phyloP scores from a whole-genome alignment of 2,329 filamentous ascomycete species.

The Paraphoma chrysanthemicola region DNA sequence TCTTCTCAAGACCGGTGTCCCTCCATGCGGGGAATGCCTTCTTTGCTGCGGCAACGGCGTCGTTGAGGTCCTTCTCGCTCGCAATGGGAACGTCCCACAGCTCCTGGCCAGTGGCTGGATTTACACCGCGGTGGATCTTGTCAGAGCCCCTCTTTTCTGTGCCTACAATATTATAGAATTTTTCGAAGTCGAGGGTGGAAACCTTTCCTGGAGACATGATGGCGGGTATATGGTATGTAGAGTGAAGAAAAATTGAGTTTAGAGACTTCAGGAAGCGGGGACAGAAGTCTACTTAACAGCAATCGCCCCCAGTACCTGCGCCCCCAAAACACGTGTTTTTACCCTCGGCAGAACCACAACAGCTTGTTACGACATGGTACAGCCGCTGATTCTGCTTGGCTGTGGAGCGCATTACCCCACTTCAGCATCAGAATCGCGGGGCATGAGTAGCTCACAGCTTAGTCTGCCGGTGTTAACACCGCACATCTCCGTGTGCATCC shows the following conservation, averaged over 20 bases:
- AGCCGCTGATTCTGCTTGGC: slow-evolving; percentile 8
- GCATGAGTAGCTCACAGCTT: slow-evolving; percentile 9
- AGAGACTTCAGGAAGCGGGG: too few species aligned
- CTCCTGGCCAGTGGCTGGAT: slow-evolving; percentile 58
- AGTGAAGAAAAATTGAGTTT: neutral
- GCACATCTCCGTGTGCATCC: neutral
- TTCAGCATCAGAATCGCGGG: slow-evolving; percentile 21
- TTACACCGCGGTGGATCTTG: slow-evolving; percentile 55
- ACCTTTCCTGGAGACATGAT: slow-evolving; percentile 57
- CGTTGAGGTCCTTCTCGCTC: slow-evolving; percentile 58
- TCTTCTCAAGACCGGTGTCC: slow-evolving; percentile 40
- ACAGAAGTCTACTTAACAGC: too few species aligned
- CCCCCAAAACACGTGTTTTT: neutral
- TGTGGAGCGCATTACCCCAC: slow-evolving; percentile 18
- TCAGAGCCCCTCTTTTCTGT: slow-evolving; percentile 55
- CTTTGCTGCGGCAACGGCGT: slow-evolving; percentile 57
- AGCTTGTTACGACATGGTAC: neutral
- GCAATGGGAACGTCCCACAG: slow-evolving; percentile 60
- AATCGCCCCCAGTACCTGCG: neutral
- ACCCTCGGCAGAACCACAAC: slow-evolving; percentile 7
- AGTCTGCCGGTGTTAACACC: neutral
- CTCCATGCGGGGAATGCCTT: slow-evolving; percentile 58
- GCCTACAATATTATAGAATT: slow-evolving; percentile 61
- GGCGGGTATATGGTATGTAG: neutral
- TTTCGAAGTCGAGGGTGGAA: slow-evolving; percentile 48